Conservation (phyloP, 2,329 filamentous ascomycete genomes). For the Arthrobotrys sinensis region DNA sequence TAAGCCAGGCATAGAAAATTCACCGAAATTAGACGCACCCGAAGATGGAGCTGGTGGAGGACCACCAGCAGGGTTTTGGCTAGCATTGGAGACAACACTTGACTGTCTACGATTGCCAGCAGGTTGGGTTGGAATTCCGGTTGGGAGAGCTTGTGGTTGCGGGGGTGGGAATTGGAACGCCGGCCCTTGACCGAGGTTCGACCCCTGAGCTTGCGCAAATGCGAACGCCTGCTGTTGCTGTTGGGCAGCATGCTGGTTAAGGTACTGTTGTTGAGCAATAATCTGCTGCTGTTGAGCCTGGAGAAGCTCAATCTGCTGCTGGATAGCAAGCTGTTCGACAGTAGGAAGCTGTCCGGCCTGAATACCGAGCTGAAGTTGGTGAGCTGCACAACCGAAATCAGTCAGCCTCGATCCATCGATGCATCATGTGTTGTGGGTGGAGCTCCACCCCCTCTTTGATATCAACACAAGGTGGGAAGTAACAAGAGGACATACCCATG, state of each 20-base stretch:
- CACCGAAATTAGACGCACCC: slow-evolving; percentile 83
- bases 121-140: slow-evolving; percentile 83
- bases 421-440: slow-evolving; percentile 37
- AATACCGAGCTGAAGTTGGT: slow-evolving; percentile 60
- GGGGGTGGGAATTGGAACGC: slow-evolving; percentile 91
- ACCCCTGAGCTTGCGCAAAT: slow-evolving; percentile 81
- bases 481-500: slow-evolving; percentile 84
- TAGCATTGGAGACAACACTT: slow-evolving; percentile 93
- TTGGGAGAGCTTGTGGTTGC: slow-evolving; percentile 71
- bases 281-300: slow-evolving; percentile 99
- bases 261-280: slow-evolving; percentile 95
- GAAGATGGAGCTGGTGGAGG: slow-evolving; percentile 94
- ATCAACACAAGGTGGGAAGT: slow-evolving; percentile 58
- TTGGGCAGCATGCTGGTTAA: slow-evolving; percentile 90
- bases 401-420: slow-evolving; percentile 27
- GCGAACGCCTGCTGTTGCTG: slow-evolving; percentile 80
- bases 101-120: slow-evolving; percentile 96
- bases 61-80: slow-evolving; percentile 73
- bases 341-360: slow-evolving; percentile 65
- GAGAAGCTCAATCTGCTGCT: slow-evolving; percentile 96
- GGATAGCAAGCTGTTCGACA: slow-evolving; percentile 98
- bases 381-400: slow-evolving; percentile 37
- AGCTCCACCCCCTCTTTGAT: slow-evolving; percentile 23
- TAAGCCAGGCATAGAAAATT: slow-evolving; percentile 77
- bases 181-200: slow-evolving; percentile 79